phyloP scores from a whole-genome alignment of 2,329 filamentous ascomycete species.

The Phialophora verrucosa region DNA sequence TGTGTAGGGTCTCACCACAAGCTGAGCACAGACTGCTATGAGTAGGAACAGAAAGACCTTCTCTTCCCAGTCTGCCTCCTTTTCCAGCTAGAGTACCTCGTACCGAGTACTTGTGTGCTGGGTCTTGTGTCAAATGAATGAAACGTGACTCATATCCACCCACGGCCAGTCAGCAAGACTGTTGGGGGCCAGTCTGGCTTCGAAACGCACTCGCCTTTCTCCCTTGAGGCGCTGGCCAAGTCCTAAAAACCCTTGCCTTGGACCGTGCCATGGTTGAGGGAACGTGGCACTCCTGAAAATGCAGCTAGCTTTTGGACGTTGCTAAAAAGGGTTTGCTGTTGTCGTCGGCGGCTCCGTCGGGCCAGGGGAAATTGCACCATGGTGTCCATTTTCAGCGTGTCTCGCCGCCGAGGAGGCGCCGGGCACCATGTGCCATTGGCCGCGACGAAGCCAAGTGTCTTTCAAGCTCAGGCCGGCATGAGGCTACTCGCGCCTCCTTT shows the following conservation, averaged over 20 bases:
- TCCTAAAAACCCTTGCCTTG: neutral
- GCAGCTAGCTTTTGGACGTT: neutral
- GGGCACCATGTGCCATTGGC: neutral
- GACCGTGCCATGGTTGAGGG: neutral
- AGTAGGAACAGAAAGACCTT: neutral
- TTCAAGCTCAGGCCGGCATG: neutral
- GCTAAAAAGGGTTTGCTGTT: neutral
- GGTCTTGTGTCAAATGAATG: too few relatives aligned
- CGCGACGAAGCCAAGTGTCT: neutral
- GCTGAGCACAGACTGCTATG: neutral
- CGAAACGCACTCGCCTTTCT: too few relatives aligned
- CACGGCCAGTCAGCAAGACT: too few relatives aligned
- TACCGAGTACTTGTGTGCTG: neutral
- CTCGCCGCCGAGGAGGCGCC: conserved; percentile 9
- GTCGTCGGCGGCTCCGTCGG: neutral
- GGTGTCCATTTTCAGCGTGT: conserved; percentile 1
- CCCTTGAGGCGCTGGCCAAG: neutral
- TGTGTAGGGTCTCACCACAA: neutral
- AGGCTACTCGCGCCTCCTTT: conserved; percentile 18
- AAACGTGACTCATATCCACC: too few relatives aligned
- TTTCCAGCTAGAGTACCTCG: neutral
- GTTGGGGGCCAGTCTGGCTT: too few relatives aligned
- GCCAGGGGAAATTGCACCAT: conserved; percentile 7
- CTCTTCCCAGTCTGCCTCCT: neutral
- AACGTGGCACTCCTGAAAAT: neutral